Conservation (phyloP, 73 alveolate genomes). For the Tetrahymena borealis region DNA sequence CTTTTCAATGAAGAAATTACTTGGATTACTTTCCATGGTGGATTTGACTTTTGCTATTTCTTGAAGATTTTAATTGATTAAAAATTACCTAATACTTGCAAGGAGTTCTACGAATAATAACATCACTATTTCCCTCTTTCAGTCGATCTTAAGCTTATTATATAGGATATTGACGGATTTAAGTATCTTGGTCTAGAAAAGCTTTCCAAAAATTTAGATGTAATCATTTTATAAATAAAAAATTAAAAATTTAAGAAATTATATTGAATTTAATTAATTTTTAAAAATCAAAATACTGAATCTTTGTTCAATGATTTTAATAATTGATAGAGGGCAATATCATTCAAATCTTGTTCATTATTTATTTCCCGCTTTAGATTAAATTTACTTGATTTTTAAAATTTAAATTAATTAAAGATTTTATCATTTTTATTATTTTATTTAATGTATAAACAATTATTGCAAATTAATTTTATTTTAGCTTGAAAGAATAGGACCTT, state of each 20-base stretch:
- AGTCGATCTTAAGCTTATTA: constrained; percentile 67
- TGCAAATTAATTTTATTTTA: background rate
- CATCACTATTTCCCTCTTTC: constrained; percentile 60
- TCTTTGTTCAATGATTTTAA: too few species aligned
- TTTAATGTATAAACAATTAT: too few species aligned
- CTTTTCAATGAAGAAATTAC: constrained; percentile 53
- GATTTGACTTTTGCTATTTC: constrained; percentile 82
- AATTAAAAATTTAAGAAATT: too few species aligned
- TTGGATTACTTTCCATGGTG: constrained; percentile 83
- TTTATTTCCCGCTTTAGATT: too few species aligned
- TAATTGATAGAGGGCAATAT: too few species aligned
- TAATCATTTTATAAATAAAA: too few species aligned
- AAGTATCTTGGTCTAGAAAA: constrained; percentile 76
- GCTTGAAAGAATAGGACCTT: constrained; percentile 60
- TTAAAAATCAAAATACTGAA: too few species aligned
- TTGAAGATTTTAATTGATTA: constrained; percentile 57
- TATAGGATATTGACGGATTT: constrained; percentile 53
- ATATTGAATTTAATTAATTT: too few species aligned
- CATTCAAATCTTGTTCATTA: too few species aligned
- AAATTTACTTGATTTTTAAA: too few species aligned
- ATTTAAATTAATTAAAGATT: too few species aligned
- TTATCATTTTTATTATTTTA: too few species aligned
- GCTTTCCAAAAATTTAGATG: constrained; percentile 63
- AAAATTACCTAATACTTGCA: constrained; percentile 61
- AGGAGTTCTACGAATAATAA: constrained; percentile 46